phyloP scores from a whole-genome alignment of 2,329 filamentous ascomycete genomes.

The Fusarium euwallaceae region DNA sequence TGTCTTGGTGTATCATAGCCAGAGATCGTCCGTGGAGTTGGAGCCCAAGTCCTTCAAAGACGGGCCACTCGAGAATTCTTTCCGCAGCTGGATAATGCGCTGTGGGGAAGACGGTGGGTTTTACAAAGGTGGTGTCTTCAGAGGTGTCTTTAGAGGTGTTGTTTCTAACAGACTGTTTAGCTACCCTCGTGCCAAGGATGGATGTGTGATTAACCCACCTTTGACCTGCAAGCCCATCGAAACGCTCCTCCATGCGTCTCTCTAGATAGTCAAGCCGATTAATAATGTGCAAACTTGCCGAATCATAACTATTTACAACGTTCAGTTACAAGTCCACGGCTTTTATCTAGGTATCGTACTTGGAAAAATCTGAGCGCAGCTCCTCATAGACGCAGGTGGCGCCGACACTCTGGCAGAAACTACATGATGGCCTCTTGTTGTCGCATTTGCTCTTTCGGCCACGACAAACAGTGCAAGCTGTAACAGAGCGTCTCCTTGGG shows the following conservation, averaged over 20 bases:
- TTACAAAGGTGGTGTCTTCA: neutral
- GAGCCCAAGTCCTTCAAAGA: neutral
- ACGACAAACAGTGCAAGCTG: neutral
- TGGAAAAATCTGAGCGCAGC: neutral
- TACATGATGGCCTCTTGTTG: slow-evolving; percentile 7
- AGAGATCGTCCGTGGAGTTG: neutral
- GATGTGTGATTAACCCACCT: neutral
- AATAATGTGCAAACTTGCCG: neutral
- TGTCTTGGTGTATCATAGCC: neutral
- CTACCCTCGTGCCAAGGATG: neutral
- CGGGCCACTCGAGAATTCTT: neutral
- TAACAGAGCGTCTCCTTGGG: neutral
- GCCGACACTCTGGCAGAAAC: neutral
- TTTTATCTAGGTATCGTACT: neutral
- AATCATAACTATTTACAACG: neutral
- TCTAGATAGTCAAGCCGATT: neutral
- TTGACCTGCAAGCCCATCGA: neutral
- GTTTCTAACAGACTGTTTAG: neutral
- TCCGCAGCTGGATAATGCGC: neutral
- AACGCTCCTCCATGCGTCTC: neutral
- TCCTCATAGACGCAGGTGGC: neutral
- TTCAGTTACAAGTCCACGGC: neutral
- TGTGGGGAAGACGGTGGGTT: neutral
- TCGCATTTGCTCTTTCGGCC: slow-evolving; percentile 3
- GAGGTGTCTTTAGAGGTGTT: neutral